Conservation (phyloP, 2,329 filamentous ascomycete species). For the Fusarium denticulatum region DNA sequence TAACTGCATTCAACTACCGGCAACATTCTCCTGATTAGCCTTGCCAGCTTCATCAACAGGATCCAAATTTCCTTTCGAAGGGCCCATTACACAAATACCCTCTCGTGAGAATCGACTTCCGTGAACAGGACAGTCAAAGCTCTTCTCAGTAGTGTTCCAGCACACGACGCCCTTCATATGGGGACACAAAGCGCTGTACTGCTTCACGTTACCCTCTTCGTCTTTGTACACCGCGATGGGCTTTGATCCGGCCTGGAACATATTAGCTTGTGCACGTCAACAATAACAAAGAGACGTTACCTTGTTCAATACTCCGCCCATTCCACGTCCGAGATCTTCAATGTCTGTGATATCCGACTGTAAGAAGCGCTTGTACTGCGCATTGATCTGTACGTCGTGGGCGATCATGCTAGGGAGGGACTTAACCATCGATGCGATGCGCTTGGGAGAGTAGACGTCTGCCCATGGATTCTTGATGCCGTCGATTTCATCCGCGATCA, state of each 20-base stretch:
- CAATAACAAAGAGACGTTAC: not conserved
- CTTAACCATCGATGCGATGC: slow-evolving; percentile 56
- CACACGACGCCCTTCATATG: slow-evolving; percentile 65
- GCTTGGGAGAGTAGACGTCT: slow-evolving; percentile 60
- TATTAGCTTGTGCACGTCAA: not conserved
- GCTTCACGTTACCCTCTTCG: slow-evolving; percentile 59
- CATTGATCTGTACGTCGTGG: slow-evolving; percentile 65
- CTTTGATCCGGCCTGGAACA: slow-evolving; percentile 40
- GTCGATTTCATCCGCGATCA: slow-evolving; percentile 65
- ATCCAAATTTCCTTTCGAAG: slow-evolving; percentile 17
- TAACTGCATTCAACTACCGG: not conserved
- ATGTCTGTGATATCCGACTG: slow-evolving; percentile 66
- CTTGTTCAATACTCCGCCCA: slow-evolving; percentile 64
- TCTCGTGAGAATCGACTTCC: slow-evolving; percentile 50
- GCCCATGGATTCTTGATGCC: slow-evolving; percentile 60
- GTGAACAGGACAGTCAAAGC: slow-evolving; percentile 64
- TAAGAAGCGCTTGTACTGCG: slow-evolving; percentile 64
- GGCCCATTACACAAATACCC: slow-evolving; percentile 32
- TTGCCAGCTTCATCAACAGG: slow-evolving; percentile 5
- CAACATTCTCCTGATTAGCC: slow-evolving; percentile 3
- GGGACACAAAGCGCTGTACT: slow-evolving; percentile 65
- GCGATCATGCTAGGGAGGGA: slow-evolving; percentile 56
- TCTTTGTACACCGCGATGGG: slow-evolving; percentile 67
- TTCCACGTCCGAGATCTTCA: slow-evolving; percentile 60
- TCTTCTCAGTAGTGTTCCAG: slow-evolving; percentile 65